Base-by-base conservation (phyloP, 352 stramenopile species). In the Pelagophyceae sp. region DNA sequence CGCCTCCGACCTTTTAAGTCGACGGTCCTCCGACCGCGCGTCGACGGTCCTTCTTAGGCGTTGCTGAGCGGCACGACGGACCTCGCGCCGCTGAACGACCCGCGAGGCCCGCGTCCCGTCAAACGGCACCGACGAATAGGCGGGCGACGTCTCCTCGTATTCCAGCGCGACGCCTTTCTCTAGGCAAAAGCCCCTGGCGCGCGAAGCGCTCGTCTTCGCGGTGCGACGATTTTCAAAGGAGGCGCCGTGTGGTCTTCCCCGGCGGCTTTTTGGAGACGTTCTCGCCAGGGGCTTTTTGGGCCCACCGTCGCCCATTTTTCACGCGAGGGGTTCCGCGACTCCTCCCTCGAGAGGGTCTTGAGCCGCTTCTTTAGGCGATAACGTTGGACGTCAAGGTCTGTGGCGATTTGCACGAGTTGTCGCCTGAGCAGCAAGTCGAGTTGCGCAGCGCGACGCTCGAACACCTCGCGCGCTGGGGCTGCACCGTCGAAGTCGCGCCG, bases 351-450 rank as follows among this genome's bases (percentile, higher is more conserved):
- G 45, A 54, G 11, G 45, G 45, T 54, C 11, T 11, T 54, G 11
- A 54, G 45, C 11, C 45, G 45, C 23, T 23, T 11, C 23, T 23
- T 23, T 23, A 54, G 45, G 45, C 67, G 35, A 74, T 74, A 19
- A 74, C 67, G 67, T 37, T 74, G 2, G 17, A 74, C 67, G 33
- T n/a, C 2, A 74, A 74, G 37, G 67, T 74, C 2, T 74, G 17
- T 27, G 67, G 67, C 25, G 67, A 74, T 27, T 31, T 74, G 27
- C 67, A 74, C 38, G 67, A 74, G 38, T 37, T 74, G 35, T 19
- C 20, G 20, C 20, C 20, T 0, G 67, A 74, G 35, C 67, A 74
- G 67, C 17, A 31, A 3, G 33, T 58, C 2, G 2, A 11, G 38
- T 37, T 74, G 15, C 33, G 67, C 20, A 23, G 29, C 20, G 67